Evolutionary conservation across 202 grass and related monocot species (phyloP).

Genomic region (Bolboschoenoplectus hybrid): DNA sequence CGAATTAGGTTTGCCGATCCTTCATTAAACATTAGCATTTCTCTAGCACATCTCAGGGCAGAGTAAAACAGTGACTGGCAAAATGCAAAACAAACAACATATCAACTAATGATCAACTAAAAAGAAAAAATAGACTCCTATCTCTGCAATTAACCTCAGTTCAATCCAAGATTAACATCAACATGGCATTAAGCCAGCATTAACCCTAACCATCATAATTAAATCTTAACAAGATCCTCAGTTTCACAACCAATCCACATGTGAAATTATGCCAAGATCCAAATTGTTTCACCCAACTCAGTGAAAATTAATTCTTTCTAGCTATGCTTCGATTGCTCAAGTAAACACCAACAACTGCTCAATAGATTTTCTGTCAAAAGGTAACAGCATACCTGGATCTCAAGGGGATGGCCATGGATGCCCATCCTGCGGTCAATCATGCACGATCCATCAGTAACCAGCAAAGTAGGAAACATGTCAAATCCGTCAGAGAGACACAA

Average conservation of each 20-base stretch:
- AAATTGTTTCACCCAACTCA: neutral
- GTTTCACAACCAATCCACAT: neutral
- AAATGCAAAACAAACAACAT: slow-evolving; percentile 11
- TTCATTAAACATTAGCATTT: slow-evolving; percentile 76
- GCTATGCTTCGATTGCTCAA: neutral
- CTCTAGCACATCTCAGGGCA: slow-evolving; percentile 82
- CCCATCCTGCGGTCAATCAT: slow-evolving; percentile 99
- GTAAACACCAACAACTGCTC: neutral
- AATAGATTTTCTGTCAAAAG: neutral
- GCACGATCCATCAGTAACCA: slow-evolving; percentile 97
- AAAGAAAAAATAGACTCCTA: neutral
- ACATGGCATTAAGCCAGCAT: neutral
- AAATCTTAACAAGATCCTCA: neutral
- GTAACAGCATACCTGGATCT: slow-evolving; percentile 81
- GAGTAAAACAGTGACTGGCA: slow-evolving; percentile 95
- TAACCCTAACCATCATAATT: neutral
- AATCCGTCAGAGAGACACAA: slow-evolving; percentile 94
- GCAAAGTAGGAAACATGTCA: slow-evolving; percentile 96
- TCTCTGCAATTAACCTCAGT: neutral
- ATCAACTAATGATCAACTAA: slow-evolving; percentile 19
- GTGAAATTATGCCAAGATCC: neutral
- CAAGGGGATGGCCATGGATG: slow-evolving; percentile 98
- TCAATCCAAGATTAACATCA: slow-evolving; percentile 1
- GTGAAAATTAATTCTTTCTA: slow-evolving; percentile 1
- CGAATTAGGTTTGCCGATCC: slow-evolving; percentile 73